These are phyloP conservation scores for Beauveria caledonica DNA, from an alignment of 2,329 filamentous ascomycete genomes.

Conservation along the genomic window DNA sequence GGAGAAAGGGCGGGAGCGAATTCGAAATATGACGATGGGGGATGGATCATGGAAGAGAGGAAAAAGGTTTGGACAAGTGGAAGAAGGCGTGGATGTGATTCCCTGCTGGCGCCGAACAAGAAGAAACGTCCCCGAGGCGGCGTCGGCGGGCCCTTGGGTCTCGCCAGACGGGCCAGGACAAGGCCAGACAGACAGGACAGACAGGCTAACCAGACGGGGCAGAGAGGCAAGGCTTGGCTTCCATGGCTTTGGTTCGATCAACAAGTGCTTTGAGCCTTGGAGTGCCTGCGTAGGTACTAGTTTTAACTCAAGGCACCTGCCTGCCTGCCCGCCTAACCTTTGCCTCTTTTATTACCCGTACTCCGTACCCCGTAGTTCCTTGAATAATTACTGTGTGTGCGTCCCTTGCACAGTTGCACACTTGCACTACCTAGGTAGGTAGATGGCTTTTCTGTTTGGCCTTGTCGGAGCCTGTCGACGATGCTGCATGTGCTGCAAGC, in stretches of 20 bases:
- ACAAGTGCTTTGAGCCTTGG: background rate
- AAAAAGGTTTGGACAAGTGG: conserved; percentile 10
- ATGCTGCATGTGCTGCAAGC: background rate
- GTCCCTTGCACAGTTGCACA: too few relatives aligned
- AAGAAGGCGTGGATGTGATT: conserved; percentile 19
- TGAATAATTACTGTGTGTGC: too few relatives aligned
- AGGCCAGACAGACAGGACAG: background rate
- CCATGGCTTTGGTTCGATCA: background rate
- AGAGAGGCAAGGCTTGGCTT: background rate
- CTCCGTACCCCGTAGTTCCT: too few relatives aligned
- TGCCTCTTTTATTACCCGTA: too few relatives aligned
- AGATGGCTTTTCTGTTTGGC: background rate
- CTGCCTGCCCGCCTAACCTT: too few relatives aligned
- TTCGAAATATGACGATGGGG: background rate
- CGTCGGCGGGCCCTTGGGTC: conserved; percentile 20
- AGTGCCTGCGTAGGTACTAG: background rate
- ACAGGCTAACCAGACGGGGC: background rate
- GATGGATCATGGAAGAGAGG: conserved; percentile 6
- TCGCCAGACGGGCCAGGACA: background rate
- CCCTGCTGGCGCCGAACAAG: conserved; percentile 26
- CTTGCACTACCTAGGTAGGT: too few relatives aligned
- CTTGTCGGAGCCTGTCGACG: background rate
- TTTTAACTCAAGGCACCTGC: too few relatives aligned
- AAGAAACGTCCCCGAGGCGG: conserved; percentile 31
- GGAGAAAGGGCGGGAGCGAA: background rate